Percentiles rank a stretch among this genome's conserved stretches.
Evolutionary conservation across 2,329 filamentous ascomycete species (phyloP).

Genomic region (Fusarium sp.): DNA sequence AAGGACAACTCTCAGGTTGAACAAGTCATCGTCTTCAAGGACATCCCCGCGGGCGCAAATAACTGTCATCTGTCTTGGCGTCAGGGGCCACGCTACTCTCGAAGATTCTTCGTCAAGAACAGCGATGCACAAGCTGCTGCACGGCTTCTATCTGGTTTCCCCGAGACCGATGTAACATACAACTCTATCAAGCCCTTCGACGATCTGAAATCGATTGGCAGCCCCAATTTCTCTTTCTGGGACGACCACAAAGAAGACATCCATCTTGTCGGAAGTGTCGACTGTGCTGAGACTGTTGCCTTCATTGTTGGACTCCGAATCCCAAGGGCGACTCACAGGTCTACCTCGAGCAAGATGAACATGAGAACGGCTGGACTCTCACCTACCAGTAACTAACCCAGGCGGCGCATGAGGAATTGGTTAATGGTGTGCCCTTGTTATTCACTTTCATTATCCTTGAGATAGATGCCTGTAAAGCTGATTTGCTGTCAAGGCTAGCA

Average conservation of each 20-base stretch:
- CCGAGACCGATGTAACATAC: conserved; percentile 30
- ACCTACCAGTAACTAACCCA: conserved; percentile 22
- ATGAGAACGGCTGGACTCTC: conserved; percentile 41
- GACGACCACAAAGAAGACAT: conserved; percentile 13
- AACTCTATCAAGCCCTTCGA: conserved; percentile 36
- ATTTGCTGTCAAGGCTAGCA: too few relatives aligned
- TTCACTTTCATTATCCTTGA: too few relatives aligned
- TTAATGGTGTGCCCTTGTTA: too few relatives aligned
- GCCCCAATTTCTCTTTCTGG: conserved; percentile 45
- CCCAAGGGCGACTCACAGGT: conserved; percentile 38
- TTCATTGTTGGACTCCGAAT: conserved; percentile 36
- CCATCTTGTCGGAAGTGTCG: conserved; percentile 36
- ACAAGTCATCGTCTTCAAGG: conserved; percentile 46
- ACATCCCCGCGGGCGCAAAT: conserved; percentile 41
- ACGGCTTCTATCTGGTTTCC: conserved; percentile 39
- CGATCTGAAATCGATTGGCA: conserved; percentile 16
- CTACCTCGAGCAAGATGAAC: conserved; percentile 42
- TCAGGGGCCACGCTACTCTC: conserved; percentile 48
- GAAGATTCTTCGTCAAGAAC: conserved; percentile 48
- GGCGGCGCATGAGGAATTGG: too few relatives aligned
- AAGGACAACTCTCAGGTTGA: conserved; percentile 36
- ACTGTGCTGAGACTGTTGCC: conserved; percentile 42
- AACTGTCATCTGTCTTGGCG: conserved; percentile 43
- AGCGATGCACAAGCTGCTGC: conserved; percentile 35
- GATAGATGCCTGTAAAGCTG: too few relatives aligned